Conservation (phyloP, 140 eudicot genomes). For the Erigeron philadelphicus region DNA sequence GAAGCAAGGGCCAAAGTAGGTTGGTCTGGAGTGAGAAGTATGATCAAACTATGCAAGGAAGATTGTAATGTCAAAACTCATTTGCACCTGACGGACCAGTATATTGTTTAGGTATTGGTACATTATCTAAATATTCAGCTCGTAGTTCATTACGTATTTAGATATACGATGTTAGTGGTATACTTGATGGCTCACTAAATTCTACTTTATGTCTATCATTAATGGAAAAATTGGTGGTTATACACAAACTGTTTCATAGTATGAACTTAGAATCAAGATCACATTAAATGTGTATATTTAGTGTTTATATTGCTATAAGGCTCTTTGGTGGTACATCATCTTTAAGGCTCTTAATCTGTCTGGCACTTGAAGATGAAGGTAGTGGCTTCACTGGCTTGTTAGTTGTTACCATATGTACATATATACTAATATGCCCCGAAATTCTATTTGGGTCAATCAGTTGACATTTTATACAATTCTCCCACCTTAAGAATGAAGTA, state of each 20-base stretch:
- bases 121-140: not conserved
- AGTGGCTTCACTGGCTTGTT: not conserved
- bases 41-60: constrained; percentile 29
- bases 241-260: constrained; percentile 15
- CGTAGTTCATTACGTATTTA: not conserved
- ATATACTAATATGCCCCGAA: not conserved
- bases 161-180: constrained; percentile 20
- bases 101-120: not conserved
- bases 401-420: not conserved
- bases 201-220: not conserved
- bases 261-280: constrained; percentile 10
- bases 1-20: constrained; percentile 82
- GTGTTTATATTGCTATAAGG: too few species aligned
- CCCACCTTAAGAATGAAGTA: not conserved
- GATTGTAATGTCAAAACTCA: constrained; percentile 14
- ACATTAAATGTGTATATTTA: constrained; percentile 7
- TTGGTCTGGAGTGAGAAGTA: constrained; percentile 65
- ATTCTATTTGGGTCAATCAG: not conserved
- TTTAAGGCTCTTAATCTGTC: not conserved
- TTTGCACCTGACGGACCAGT: constrained; percentile 8
- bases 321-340: not conserved
- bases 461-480: not conserved
- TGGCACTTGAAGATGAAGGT: not conserved
- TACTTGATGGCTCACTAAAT: constrained; percentile 16
- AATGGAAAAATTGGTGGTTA: constrained; percentile 6